Base-by-base conservation (phyloP, 1,284 basidiomycete species). In the Tilletia indica region DNA sequence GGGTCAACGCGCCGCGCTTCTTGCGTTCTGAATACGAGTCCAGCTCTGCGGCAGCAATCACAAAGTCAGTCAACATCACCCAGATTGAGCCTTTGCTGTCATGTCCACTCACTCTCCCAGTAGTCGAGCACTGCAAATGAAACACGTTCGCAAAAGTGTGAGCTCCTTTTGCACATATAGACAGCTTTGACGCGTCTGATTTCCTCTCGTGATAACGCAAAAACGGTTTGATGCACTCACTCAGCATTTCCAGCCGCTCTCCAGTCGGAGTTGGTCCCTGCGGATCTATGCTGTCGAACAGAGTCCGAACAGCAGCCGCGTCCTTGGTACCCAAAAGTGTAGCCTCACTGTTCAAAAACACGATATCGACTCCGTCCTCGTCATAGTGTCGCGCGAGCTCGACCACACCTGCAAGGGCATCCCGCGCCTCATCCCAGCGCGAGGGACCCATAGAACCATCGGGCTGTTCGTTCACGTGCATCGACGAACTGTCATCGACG, bases 201-300 rank as follows among this genome's bases (percentile, higher is more conserved):
- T 31, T n/a, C n/a, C 51, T 54, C 6, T 54, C 11, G 16, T 54
- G 51, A n/a, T 8, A 19, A 54, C 31, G 11, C 51, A 54, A 54
- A 54, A 8, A 25, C 51, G 51, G 25, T 49, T 14, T 14, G 14
- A 49, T 49, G 14, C 25, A 71, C 42, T 71, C 67, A 9, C 78
- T 56, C 45, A 80, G 48, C 54, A 78, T 73, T 69, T 80, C 79
- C 16, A 79, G 68, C 14, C 71, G 66, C 42, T 72, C 68, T 34
- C 78, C 78, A 0, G 75, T 80, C 9, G 78, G 79, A 12, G 79
- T 80, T 12, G 70, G 67, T 16, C 78, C 79, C 16, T 77, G 70
- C 4, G 76, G 78, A 19, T 69, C 47, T 47, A 80, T 74, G 19
- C 47, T 47, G 45, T 74, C 71, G 47, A 80, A 79, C 12, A 79